A percentile compares a stretch with the other conserved stretches of the same genome.
These are phyloP conservation scores for Coleophoma cylindrospora DNA, from an alignment of 2,329 filamentous ascomycete genomes.

Conservation along the genomic window DNA sequence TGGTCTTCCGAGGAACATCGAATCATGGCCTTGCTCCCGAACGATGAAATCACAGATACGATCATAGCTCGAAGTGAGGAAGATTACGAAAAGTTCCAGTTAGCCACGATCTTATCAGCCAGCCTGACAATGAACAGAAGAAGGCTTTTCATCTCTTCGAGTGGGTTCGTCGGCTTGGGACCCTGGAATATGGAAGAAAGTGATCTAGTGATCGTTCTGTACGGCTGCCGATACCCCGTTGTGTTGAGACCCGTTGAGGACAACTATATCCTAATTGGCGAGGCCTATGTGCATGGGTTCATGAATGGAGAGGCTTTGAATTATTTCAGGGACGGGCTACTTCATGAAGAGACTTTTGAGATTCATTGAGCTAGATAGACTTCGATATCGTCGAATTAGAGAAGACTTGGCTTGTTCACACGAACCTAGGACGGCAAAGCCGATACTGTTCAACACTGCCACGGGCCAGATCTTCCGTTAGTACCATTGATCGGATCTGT, in stretches of 20 bases:
- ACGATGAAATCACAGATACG: not conserved
- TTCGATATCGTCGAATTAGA: too few species aligned
- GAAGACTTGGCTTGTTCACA: too few species aligned
- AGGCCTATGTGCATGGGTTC: constrained; percentile 20
- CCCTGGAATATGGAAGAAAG: constrained; percentile 11
- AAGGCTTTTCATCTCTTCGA: constrained; percentile 10
- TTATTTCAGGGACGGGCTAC: constrained; percentile 6
- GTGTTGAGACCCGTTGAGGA: constrained; percentile 11
- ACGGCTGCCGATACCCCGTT: constrained; percentile 21
- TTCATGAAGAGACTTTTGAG: constrained; percentile 9
- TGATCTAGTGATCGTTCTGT: constrained; percentile 18
- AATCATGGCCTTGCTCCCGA: constrained; percentile 4
- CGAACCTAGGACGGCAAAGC: too few species aligned
- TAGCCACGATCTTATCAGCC: constrained; percentile 13
- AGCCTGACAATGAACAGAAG: constrained; percentile 18
- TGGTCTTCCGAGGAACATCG: constrained; percentile 5
- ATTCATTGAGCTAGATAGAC: constrained; percentile 12
- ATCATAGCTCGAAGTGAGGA: not conserved
- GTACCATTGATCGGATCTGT: too few species aligned
- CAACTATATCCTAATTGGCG: constrained; percentile 16
- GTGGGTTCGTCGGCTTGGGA: constrained; percentile 13
- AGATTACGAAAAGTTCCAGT: constrained; percentile 8
- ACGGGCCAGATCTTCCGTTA: too few species aligned
- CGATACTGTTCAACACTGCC: too few species aligned
- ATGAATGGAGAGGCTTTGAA: constrained; percentile 20